phyloP scores from a whole-genome alignment of 1,139 yeast genomes.

The Geotrichum citri-aurantii region DNA sequence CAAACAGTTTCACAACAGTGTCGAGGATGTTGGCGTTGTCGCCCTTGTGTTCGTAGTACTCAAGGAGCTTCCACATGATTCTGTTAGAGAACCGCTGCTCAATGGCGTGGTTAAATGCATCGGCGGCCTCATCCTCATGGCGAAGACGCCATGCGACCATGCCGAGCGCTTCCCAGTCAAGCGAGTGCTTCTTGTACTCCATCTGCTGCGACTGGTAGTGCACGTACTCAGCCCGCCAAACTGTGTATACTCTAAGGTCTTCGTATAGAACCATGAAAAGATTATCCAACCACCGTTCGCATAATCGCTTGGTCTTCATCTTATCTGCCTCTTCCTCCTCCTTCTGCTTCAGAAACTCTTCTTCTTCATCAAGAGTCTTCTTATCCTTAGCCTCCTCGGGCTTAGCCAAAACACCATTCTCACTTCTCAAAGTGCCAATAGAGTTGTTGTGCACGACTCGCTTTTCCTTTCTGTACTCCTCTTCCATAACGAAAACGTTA shows the following conservation, averaged over 20 bases:
- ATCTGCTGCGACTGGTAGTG: constrained; percentile 72
- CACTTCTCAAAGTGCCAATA: constrained; percentile 19
- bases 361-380: constrained; percentile 10
- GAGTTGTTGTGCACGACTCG: constrained; percentile 26
- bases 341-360: constrained; percentile 2
- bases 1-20: constrained; percentile 65
- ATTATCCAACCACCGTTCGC: constrained; percentile 94
- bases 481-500: constrained; percentile 90
- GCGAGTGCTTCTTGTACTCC: constrained; percentile 69
- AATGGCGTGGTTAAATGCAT: constrained; percentile 71
- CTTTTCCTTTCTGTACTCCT: constrained; percentile 52
- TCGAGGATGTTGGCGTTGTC: constrained; percentile 42
- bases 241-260: constrained; percentile 76
- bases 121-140: constrained; percentile 72
- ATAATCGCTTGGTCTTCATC: constrained; percentile 67
- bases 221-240: constrained; percentile 89
- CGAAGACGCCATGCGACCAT: constrained; percentile 71
- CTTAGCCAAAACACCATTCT: constrained; percentile 16
- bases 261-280: constrained; percentile 82
- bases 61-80: constrained; percentile 69
- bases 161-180: constrained; percentile 94
- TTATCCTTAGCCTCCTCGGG: constrained; percentile 17
- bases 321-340: constrained; percentile 19
- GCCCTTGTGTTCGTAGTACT: constrained; percentile 43
- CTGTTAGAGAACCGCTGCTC: constrained; percentile 76